Percentiles rank a stretch among this genome's conserved stretches.
phyloP scores from a whole-genome alignment of 305 asterid species.

The Caryopteris hybrid region DNA sequence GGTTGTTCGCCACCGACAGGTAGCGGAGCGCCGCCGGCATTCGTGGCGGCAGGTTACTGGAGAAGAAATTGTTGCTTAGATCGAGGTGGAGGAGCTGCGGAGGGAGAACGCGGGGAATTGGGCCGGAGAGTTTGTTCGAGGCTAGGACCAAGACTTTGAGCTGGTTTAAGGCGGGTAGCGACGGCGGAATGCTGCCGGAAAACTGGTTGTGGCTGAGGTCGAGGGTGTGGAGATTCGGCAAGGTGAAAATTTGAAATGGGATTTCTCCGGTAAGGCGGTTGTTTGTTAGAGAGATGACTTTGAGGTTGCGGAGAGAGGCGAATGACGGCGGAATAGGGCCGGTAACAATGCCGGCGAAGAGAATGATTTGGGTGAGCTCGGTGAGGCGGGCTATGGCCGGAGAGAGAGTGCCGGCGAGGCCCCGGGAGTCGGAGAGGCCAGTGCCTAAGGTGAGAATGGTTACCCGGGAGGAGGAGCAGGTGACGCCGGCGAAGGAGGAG shows the following conservation, averaged over 20 bases:
- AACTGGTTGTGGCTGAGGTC: constrained; percentile 67
- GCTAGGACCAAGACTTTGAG: constrained; percentile 48
- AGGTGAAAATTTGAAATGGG: constrained; percentile 34
- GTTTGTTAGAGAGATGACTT: constrained; percentile 52
- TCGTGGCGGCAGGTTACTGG: constrained; percentile 25
- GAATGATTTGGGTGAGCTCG: constrained; percentile 55
- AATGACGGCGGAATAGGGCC: constrained; percentile 57
- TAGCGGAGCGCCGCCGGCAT: constrained; percentile 61
- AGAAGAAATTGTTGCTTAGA: constrained; percentile 40
- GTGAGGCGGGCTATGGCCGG: constrained; percentile 43
- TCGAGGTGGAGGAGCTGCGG: constrained; percentile 54
- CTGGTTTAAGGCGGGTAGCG: constrained; percentile 2
- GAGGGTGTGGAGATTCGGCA: constrained; percentile 63
- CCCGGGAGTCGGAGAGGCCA: constrained; percentile 67
- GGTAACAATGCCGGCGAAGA: constrained; percentile 75
- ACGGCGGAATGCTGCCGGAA: constrained; percentile 43
- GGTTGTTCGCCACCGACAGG: constrained; percentile 47
- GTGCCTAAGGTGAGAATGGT: constrained; percentile 57
- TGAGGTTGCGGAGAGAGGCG: constrained; percentile 40
- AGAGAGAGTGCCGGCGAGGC: constrained; percentile 66
- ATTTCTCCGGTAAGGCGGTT: constrained; percentile 61
- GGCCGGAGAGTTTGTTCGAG: constrained; percentile 41
- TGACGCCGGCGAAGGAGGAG: constrained; percentile 57
- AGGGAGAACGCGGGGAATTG: constrained; percentile 36
- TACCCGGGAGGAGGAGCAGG: constrained; percentile 53